Evolutionary conservation across 163 green algal genomes (phyloP), one percentile per base, ranked within the genome.

Genomic region (Scenedesmus sp.): DNA sequence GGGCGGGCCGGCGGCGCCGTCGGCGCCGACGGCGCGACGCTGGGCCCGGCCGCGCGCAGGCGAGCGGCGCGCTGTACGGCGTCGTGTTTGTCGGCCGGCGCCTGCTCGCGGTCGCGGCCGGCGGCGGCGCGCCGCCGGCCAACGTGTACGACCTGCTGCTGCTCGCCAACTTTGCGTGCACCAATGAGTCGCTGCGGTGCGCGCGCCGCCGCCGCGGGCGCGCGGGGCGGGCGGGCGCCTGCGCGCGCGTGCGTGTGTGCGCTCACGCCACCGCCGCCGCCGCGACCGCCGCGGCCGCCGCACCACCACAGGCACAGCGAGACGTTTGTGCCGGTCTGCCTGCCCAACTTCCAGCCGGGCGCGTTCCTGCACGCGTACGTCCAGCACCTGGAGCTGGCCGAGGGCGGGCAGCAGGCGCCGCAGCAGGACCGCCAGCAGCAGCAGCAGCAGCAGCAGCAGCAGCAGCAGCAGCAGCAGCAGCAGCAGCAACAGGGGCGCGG

Each of bases 351-450:
- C 89, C 90, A 95, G 81, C 60, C 87, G 4, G 56, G 76, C 36
- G 87, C 86, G 36, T 93, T 95, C 75, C 77, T 97, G 47, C 89
- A 96, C 66, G 91, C 91, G 4, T 95, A 95, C 66, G 86, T 96
- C 0, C 28, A 70, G 39, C 91, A 89, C 78, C 63, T 95, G n/a
- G 79, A 87, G 13, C 51, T 33, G 5, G 13, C 11, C 15, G 56
- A 63, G 44, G 54, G 69, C 17, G 54, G 69, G 70, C 62, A 85
- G 42, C 44, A 73, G 36, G 71, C 79, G 10, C 60, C 29, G 58
- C 66, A 57, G 14, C 31, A 42, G 24, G 24, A 58, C 28, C 18
- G 18, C 17, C 44, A 36, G 44, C 60, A 48, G 60, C 33, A 70
- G 62, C 62, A 70, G 36, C 4, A 20, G 33, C 11, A 78, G 33